phyloP scores from a whole-genome alignment of 2,329 filamentous ascomycete species.

The Dothistroma pini region DNA sequence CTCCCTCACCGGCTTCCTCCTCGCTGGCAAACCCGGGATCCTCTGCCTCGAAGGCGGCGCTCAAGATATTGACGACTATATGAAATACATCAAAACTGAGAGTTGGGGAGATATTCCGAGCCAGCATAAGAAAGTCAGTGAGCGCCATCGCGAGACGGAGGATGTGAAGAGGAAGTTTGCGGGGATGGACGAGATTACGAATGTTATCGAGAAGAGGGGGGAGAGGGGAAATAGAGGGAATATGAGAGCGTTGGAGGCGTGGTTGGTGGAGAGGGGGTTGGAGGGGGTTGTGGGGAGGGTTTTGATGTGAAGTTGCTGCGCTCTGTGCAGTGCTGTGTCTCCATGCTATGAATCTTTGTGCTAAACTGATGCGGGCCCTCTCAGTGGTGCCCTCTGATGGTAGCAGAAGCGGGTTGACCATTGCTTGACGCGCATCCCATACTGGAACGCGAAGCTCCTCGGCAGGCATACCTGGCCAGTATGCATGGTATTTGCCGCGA shows the following conservation, averaged over 20 bases:
- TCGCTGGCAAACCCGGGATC: constrained; percentile 58
- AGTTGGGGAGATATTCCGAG: constrained; percentile 61
- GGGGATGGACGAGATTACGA: constrained; percentile 58
- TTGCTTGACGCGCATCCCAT: too few relatives aligned
- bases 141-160: constrained; percentile 47
- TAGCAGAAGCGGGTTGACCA: too few relatives aligned
- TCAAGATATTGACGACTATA: constrained; percentile 53
- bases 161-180: constrained; percentile 43
- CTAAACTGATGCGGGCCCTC: background rate
- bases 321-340: background rate
- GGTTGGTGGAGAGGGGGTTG: constrained; percentile 47
- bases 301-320: constrained; percentile 22
- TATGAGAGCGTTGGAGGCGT: constrained; percentile 53
- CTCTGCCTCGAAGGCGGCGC: constrained; percentile 52
- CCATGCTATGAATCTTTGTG: background rate
- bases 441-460: background rate
- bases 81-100: constrained; percentile 61
- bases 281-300: constrained; percentile 46
- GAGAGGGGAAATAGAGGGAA: constrained; percentile 51
- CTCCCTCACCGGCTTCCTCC: constrained; percentile 55
- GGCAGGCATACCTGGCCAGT: background rate
- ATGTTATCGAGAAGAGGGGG: constrained; percentile 47
- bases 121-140: constrained; percentile 61
- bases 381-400: background rate
- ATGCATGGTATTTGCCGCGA: background rate